These are phyloP conservation scores for Yamadazyma taylorii DNA, from an alignment of 1,139 yeast species.

Conservation along the genomic window DNA sequence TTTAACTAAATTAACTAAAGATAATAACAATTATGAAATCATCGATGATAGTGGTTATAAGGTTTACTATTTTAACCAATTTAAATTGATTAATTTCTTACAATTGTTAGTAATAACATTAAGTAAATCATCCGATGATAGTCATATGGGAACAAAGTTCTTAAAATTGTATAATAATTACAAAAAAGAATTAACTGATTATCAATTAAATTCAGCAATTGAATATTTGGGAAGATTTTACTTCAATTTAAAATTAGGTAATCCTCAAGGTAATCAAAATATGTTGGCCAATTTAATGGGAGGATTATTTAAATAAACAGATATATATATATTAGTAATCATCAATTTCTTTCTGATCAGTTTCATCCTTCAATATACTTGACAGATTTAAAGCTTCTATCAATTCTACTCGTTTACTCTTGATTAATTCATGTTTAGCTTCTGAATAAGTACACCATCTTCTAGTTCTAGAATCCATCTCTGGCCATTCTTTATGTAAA, in stretches of 20 bases:
- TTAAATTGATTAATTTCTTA: constrained; percentile 59
- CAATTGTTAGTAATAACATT: constrained; percentile 68
- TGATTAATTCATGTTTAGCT: constrained; percentile 63
- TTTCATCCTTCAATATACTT: constrained; percentile 38
- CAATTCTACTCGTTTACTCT: constrained; percentile 68
- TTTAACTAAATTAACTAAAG: constrained; percentile 21
- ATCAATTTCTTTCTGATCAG: constrained; percentile 1
- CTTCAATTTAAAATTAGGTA: constrained; percentile 45
- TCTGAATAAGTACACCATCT: constrained; percentile 76
- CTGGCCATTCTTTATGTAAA: constrained; percentile 74
- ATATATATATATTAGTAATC: constrained; percentile 2
- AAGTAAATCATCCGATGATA: constrained; percentile 35
- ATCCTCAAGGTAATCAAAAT: constrained; percentile 59
- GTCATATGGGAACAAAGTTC: constrained; percentile 53
- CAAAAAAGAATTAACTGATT: constrained; percentile 28
- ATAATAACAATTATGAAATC: constrained; percentile 14
- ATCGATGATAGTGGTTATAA: constrained; percentile 17
- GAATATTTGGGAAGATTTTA: constrained; percentile 50
- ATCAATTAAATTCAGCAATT: constrained; percentile 39
- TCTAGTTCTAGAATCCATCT: constrained; percentile 55
- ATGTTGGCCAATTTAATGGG: constrained; percentile 86
- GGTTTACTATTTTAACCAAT: constrained; percentile 23
- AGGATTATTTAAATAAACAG: constrained; percentile 57
- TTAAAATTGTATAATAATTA: constrained; percentile 50
- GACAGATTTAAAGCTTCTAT: constrained; percentile 61